Conservation (phyloP, 768 basidiomycete genomes). For the Paxillus involutus region DNA sequence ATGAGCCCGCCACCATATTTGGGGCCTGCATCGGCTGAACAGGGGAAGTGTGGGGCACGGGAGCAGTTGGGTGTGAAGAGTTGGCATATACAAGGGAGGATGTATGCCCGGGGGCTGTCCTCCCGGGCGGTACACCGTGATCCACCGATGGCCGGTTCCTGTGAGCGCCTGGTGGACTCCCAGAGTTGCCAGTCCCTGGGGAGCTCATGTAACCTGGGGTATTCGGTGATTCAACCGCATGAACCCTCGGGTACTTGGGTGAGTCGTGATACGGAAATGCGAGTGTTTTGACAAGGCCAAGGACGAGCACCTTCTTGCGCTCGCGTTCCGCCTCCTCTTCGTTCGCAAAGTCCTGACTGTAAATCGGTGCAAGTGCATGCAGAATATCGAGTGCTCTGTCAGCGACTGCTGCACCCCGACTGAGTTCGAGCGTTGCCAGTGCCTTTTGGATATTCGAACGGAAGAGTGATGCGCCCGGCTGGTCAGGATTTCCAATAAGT, state of each 20-base stretch:
- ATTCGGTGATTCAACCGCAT: slow-evolving; percentile 47
- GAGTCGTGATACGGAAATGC: slow-evolving; percentile 82
- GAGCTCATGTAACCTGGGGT: slow-evolving; percentile 47
- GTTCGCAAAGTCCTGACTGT: slow-evolving; percentile 59
- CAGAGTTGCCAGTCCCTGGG: slow-evolving; percentile 57
- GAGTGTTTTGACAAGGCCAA: slow-evolving; percentile 69
- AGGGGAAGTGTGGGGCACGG: slow-evolving; percentile 16
- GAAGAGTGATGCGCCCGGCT: slow-evolving; percentile 75
- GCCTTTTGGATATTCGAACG: slow-evolving; percentile 74
- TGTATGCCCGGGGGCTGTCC: slow-evolving; percentile 11
- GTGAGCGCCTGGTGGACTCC: slow-evolving; percentile 44
- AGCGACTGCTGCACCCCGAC: slow-evolving; percentile 62
- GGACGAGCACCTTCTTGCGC: slow-evolving; percentile 58
- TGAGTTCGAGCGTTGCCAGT: slow-evolving; percentile 62
- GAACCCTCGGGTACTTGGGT: slow-evolving; percentile 49
- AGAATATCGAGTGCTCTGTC: slow-evolving; percentile 77
- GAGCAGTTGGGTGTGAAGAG: slow-evolving; percentile 1
- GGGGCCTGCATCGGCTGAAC: slow-evolving; percentile 21
- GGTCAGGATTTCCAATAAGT: slow-evolving; percentile 76
- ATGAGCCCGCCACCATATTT: slow-evolving; percentile 15
- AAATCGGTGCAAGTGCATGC: slow-evolving; percentile 70
- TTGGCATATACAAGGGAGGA: slow-evolving; percentile 26
- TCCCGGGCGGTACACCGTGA: slow-evolving; percentile 21
- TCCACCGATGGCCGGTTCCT: slow-evolving; percentile 25
- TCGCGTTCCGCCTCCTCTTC: slow-evolving; percentile 51